These are phyloP conservation scores for Arbutus unedo DNA, from an alignment of 148 eudicot species.

Conservation along the genomic window DNA sequence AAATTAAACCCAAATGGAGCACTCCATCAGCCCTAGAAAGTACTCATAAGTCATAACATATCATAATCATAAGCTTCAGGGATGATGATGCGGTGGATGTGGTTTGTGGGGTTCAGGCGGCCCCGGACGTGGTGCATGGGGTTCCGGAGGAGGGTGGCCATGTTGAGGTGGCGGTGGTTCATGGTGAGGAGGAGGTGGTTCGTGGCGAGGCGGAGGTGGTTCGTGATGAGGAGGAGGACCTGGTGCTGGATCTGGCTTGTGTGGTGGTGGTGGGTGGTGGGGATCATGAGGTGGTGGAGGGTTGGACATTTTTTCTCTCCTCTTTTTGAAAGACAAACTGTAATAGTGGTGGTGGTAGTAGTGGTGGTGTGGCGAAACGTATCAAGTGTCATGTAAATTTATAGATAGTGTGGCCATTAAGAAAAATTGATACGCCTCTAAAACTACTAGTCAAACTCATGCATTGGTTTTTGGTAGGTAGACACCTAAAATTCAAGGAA, in stretches of 20 bases:
- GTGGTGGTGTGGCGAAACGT: neutral
- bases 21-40: neutral
- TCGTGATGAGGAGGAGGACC: conserved; percentile 13
- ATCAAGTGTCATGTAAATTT: neutral
- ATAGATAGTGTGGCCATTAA: neutral
- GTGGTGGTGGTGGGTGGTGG: conserved; percentile 16
- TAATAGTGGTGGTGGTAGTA: neutral
- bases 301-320: neutral
- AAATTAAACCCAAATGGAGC: neutral
- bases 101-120: conserved; percentile 16
- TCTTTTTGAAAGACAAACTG: neutral
- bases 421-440: neutral
- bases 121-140: conserved; percentile 8
- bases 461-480: neutral
- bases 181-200: neutral
- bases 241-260: neutral
- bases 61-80: neutral
- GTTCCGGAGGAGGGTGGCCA: conserved; percentile 12
- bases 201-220: conserved; percentile 7
- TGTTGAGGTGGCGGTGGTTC: neutral
- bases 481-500: conserved; percentile 13
- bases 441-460: conserved; percentile 1
- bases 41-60: neutral
- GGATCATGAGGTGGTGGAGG: conserved; percentile 14
- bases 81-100: conserved; percentile 1